Evolutionary conservation across 768 basidiomycete species (phyloP), one percentile per base, ranked within the genome.

Genomic region (Mycena floridula): DNA sequence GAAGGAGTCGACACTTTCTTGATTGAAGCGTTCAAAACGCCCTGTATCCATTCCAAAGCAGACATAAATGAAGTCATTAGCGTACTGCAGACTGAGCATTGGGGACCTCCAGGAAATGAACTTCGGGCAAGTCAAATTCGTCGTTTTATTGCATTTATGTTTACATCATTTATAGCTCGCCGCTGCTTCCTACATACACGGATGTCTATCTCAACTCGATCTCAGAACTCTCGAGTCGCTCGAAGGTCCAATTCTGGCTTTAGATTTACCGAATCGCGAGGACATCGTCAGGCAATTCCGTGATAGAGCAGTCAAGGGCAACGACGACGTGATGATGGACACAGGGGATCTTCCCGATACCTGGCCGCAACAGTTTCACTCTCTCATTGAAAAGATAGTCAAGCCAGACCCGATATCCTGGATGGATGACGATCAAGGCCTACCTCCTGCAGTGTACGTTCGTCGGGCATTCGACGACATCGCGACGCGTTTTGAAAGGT

Each of bases 391-490:
- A 44, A 58, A 64, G 1, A 63, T 83, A 32, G 62, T 78, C 16
- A 52, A 64, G 43, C 72, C 74, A 16, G 68, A 73, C 45, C 56
- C 67, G 2, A 52, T 77, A 6, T 54, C 64, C 11, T 83, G 79
- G 82, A 77, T 76, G 70, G 74, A 75, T 21, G 73, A 76, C 38
- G 77, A 79, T 38, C 65, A 67, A 35, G 58, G 55, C 7, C 54
- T 72, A 16, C 51, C 66, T 2, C 70, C 77, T 28, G 52, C 58
- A 5, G 58, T 71, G 15, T 76, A 73, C 37, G 64, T 67, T 18
- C 47, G 58, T 25, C 67, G 69, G 25, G 71, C 73, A 5, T 49
- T 85, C 1, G 57, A 65, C n/a, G 70, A 75, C 35, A 54, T 85
- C 13, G 61, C 59, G 25, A 60, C 55, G 2, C 59, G 67, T 43